Base-by-base conservation (phyloP, 495 filamentous ascomycete species). In the Penicillium coffeae region DNA sequence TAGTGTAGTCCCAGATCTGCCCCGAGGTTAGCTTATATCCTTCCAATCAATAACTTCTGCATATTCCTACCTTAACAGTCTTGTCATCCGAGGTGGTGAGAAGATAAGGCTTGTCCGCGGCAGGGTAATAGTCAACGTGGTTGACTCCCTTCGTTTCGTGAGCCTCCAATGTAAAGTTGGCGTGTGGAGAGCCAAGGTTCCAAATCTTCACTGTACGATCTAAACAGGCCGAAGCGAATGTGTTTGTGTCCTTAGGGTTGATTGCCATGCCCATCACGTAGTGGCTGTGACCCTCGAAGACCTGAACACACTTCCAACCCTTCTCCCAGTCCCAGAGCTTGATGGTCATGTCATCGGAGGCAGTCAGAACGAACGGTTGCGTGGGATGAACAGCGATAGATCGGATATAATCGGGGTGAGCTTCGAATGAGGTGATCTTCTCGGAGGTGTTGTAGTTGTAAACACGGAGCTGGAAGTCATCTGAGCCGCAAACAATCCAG, bases 201-300 rank as follows among this genome's bases (percentile, higher is more conserved):
- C 93, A 98, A 63, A 98, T 96, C 78, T 98, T 98, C 50, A 98
- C 91, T 2, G 90, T 95, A 50, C 93, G 81, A 65, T 98, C 93
- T 60, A 99, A 72, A 78, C 93, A 99, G 8, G 93, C 94, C 3
- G 89, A 94, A 22, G 93, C 93, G 64, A 98, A 98, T 14, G 93
- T 91, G 64, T 99, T 99, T 16, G 94, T 96, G 57, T 97, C 93
- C 68, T 97, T 99, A 13, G 93, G 93, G 69, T 99, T 97, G 65
- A 99, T 95, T n/a, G 94, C 84, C 52, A 99, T 78, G n/a, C 90
- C 90, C 94, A 98, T 98, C 34, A 97, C 93, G 76, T 90, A 96
- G 71, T 96, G 90, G 59, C 84, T 87, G 61, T 99, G 95, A n/a
- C 93, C 93, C 64, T 99, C 93, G 59, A 96, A 99, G 35, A 96